Conservation (phyloP, 352 stramenopile genomes). For the Globisporangium heterothallicum region DNA sequence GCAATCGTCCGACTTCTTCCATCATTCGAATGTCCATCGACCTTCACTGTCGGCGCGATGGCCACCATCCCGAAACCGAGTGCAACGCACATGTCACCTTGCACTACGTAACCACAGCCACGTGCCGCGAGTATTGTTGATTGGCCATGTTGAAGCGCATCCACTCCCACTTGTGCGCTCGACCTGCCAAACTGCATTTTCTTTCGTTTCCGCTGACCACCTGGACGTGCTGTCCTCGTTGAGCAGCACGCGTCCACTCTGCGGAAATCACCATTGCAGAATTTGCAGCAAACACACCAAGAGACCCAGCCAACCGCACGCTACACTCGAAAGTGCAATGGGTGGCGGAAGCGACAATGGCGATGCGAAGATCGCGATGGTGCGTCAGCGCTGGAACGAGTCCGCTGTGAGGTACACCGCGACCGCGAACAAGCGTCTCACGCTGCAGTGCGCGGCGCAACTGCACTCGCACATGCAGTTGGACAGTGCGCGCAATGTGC, state of each 20-base stretch:
- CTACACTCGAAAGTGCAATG: too few species aligned
- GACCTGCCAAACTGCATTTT: neutral
- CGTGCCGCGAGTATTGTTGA: too few species aligned
- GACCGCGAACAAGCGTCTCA: conserved; percentile 43
- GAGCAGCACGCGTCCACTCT: neutral
- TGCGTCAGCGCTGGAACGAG: conserved; percentile 29
- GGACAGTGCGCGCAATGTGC: conserved; percentile 25
- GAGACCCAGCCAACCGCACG: too few species aligned
- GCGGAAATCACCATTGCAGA: neutral
- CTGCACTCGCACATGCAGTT: conserved; percentile 53
- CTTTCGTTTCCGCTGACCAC: too few species aligned
- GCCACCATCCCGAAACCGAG: too few species aligned
- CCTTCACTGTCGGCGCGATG: too few species aligned
- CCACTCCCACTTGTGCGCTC: neutral
- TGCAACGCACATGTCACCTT: too few species aligned
- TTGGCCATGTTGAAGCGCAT: too few species aligned
- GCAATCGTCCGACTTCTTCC: too few species aligned
- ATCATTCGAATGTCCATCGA: too few species aligned
- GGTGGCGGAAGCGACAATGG: neutral
- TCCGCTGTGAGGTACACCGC: conserved; percentile 36
- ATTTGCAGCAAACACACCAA: neutral
- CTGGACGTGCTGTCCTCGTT: too few species aligned
- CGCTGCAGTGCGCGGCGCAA: conserved; percentile 34
- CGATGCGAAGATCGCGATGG: conserved; percentile 4
- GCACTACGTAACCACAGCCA: too few species aligned